Conservation (phyloP, 2,329 filamentous ascomycete genomes). For the Arthrobotrys megalospora region DNA sequence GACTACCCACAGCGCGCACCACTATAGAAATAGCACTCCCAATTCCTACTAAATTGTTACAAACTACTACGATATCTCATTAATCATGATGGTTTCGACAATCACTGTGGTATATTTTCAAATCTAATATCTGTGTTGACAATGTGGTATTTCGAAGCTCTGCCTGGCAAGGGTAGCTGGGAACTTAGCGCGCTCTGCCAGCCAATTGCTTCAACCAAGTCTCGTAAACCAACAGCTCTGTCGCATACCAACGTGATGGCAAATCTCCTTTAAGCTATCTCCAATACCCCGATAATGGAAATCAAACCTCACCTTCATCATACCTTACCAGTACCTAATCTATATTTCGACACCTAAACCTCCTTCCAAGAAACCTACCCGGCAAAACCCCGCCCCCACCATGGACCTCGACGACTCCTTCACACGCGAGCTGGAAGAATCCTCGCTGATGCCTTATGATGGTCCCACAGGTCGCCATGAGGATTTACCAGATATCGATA, state of each 20-base stretch:
- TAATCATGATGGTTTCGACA: too few relatives aligned
- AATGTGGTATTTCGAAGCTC: slow-evolving; percentile 31
- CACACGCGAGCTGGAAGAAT: slow-evolving; percentile 57
- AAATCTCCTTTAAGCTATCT: slow-evolving; percentile 6
- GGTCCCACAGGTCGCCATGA: slow-evolving; percentile 27
- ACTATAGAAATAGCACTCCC: too few relatives aligned
- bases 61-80: too few relatives aligned
- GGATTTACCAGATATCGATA: slow-evolving; percentile 39
- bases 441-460: slow-evolving; percentile 49
- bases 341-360: slow-evolving; percentile 2
- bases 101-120: background rate
- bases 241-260: background rate
- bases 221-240: background rate
- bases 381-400: slow-evolving; percentile 17
- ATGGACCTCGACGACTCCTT: slow-evolving; percentile 59
- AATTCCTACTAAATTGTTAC: background rate
- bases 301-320: slow-evolving; percentile 4
- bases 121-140: background rate
- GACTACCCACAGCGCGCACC: too few relatives aligned
- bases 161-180: slow-evolving; percentile 1
- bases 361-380: background rate
- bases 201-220: slow-evolving; percentile 11
- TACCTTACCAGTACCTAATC: slow-evolving; percentile 11
- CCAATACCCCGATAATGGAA: slow-evolving; percentile 30
- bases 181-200: slow-evolving; percentile 3